Evolutionary conservation across 257 asterid genomes (phyloP), one percentile per base, ranked within the genome.

Genomic region (Solanum piurae): DNA sequence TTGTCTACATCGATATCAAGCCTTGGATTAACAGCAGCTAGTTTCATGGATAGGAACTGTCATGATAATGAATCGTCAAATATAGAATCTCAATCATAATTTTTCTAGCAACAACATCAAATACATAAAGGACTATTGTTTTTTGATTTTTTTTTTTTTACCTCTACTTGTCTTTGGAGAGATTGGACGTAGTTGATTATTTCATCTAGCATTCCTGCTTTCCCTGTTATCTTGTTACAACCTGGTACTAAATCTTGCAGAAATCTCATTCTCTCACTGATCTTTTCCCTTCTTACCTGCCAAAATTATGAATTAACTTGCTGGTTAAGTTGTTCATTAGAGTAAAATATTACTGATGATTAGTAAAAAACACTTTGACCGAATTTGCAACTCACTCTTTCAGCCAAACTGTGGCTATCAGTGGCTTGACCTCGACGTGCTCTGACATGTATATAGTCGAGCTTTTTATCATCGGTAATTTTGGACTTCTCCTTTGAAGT

Each of bases 391-490:
- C 98, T 92, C 88, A 96, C 99, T 89, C 99, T 93, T 93, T 96
- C 99, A 16, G 98, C 99, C 89, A 96, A 92, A 92, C 99, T 96
- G 83, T 96, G 99, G 93, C 98, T 96, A 88, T 96, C 99, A 21
- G 99, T 96, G 89, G 99, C 99, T 88, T 96, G 98, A 21, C 99
- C 99, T 0, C 98, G 96, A 12, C 99, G 98, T 4, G 99, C 99
- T 85, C 99, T 92, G 83, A 96, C 99, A 73, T 96, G 99, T 88
- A 96, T 95, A 85, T 94, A 96, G 87, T 96, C 98, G 3, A 90
- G 92, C 90, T 93, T 96, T 16, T 94, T 94, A 79, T 87, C 91
- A 12, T 94, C 96, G 4, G 93, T 89, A n/a, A 60, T 89, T 88
- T 94, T 94, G 4, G 93, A 91, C 64, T 90, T 91, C 71, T 86